Conservation (phyloP, 495 filamentous ascomycete genomes). For the Hyaloscypha finlandica region DNA sequence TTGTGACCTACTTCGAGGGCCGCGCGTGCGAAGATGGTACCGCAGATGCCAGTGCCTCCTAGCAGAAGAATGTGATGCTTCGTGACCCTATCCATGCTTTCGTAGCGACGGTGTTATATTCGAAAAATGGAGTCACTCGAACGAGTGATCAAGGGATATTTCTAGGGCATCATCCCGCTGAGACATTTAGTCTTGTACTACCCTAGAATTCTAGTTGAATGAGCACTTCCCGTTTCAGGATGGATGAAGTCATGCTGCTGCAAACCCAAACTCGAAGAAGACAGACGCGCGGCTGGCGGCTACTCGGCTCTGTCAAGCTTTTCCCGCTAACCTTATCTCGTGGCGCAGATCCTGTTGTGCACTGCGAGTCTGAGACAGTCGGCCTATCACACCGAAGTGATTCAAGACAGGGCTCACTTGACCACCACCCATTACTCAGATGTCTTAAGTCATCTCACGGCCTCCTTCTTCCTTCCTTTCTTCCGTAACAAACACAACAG, state of each 20-base stretch:
- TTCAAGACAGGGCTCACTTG: conserved; percentile 21
- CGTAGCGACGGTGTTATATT: background rate
- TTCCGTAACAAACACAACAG: conserved; percentile 10
- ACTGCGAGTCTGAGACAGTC: conserved; percentile 15
- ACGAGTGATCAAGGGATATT: too few species aligned
- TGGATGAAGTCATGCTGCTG: background rate
- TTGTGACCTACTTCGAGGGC: conserved; percentile 25
- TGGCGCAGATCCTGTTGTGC: conserved; percentile 2
- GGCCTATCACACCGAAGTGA: conserved; percentile 5
- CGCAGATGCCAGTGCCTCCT: conserved; percentile 26
- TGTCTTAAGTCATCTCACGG: background rate
- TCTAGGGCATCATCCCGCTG: too few species aligned
- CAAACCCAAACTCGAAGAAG: background rate
- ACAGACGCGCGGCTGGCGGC: background rate
- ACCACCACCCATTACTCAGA: background rate
- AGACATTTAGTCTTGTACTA: too few species aligned
- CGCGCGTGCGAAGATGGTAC: conserved; percentile 23
- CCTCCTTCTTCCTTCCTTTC: conserved; percentile 23
- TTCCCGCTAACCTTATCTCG: conserved; percentile 15
- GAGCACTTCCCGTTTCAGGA: background rate
- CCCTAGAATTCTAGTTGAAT: background rate
- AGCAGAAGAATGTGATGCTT: conserved; percentile 26
- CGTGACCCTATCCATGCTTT: background rate
- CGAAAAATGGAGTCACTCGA: too few species aligned
- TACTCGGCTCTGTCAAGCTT: background rate